Conservation (phyloP, 2,329 filamentous ascomycete genomes). For the Hymenoscyphus scutula region DNA sequence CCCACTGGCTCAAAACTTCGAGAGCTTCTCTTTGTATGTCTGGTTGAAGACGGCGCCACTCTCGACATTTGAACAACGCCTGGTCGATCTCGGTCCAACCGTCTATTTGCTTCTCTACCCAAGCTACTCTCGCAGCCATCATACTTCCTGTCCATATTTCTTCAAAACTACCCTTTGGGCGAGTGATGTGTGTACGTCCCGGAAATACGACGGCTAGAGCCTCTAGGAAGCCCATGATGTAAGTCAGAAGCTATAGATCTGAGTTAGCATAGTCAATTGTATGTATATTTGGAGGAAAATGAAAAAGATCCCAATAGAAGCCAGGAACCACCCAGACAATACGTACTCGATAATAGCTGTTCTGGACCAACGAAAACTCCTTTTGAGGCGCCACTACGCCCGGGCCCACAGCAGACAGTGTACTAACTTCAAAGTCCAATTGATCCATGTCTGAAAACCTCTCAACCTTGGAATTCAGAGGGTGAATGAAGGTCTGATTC, state of each 20-base stretch:
- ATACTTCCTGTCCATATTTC: constrained; percentile 19
- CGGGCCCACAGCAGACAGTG: constrained; percentile 13
- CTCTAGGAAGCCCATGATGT: constrained; percentile 24
- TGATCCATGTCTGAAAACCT: constrained; percentile 24
- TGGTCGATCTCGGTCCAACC: constrained; percentile 21
- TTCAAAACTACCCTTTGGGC: constrained; percentile 18
- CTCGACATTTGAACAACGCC: constrained; percentile 16
- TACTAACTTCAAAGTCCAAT: constrained; percentile 23
- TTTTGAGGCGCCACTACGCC: constrained; percentile 16
- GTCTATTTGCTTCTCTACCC: constrained; percentile 25
- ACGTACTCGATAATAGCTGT: constrained; percentile 18
- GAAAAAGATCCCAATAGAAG: no score
- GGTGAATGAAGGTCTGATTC: constrained; percentile 12
- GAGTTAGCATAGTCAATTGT: no score
- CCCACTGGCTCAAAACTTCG: constrained; percentile 20
- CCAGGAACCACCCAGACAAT: no score
- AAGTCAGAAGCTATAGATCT: constrained; percentile 16
- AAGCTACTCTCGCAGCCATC: constrained; percentile 22
- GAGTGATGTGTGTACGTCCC: constrained; percentile 20
- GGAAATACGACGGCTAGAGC: constrained; percentile 20
- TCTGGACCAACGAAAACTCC: constrained; percentile 21
- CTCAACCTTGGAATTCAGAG: not conserved
- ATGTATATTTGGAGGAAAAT: no score
- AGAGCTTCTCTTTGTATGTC: constrained; percentile 16
- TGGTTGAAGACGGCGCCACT: constrained; percentile 17